Conservation (phyloP, 495 filamentous ascomycete genomes). For the Saxispiralis lemnorum region DNA sequence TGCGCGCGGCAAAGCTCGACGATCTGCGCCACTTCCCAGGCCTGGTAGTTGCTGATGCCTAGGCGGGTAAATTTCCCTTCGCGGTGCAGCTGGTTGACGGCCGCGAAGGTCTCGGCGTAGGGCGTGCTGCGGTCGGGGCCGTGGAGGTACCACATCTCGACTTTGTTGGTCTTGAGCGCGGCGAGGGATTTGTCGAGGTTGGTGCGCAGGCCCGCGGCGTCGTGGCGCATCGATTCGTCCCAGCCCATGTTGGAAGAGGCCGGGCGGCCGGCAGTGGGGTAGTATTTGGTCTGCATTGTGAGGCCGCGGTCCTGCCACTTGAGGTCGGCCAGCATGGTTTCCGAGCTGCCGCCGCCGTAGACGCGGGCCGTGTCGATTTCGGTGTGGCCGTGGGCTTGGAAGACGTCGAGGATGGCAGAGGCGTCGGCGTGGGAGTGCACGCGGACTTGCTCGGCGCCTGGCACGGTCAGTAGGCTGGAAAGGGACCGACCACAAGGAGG, state of each 20-base stretch:
- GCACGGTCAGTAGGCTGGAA: background rate
- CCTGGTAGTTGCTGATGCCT: conserved; percentile 35
- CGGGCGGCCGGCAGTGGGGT: conserved; percentile 20
- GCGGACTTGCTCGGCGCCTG: conserved; percentile 17
- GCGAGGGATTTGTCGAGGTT: conserved; percentile 29
- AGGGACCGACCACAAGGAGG: background rate
- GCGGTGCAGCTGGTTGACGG: conserved; percentile 30
- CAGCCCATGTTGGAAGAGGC: conserved; percentile 3
- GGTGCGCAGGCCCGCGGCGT: conserved; percentile 18
- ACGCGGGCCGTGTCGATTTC: conserved; percentile 25
- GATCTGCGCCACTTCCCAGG: conserved; percentile 35
- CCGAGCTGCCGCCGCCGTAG: conserved; percentile 35
- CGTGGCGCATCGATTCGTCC: conserved; percentile 23
- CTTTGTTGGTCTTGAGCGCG: conserved; percentile 29
- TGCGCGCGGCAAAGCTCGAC: conserved; percentile 31
- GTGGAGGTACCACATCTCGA: conserved; percentile 39
- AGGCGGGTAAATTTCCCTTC: conserved; percentile 32
- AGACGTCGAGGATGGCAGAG: conserved; percentile 17
- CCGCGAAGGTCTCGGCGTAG: conserved; percentile 32
- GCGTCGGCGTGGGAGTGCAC: conserved; percentile 17
- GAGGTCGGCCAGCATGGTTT: conserved; percentile 31
- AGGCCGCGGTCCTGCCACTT: conserved; percentile 33
- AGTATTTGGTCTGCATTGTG: conserved; percentile 36
- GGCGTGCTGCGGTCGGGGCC: conserved; percentile 32
- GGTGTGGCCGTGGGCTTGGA: conserved; percentile 20